These are phyloP conservation scores for Aspergillus pseudoviridinutans DNA, from an alignment of 2,329 filamentous ascomycete genomes.

Conservation along the genomic window DNA sequence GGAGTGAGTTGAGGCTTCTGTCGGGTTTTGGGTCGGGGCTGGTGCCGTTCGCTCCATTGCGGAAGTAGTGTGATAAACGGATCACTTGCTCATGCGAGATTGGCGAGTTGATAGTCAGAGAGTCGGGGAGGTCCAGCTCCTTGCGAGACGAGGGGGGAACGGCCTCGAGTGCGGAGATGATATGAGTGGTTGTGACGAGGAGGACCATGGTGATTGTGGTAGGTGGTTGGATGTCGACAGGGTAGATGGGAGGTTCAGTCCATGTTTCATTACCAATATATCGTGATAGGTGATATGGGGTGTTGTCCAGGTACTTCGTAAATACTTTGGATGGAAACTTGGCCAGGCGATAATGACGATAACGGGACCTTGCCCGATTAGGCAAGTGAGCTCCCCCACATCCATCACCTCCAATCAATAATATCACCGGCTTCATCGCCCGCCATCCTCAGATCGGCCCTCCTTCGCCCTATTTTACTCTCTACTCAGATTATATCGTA, in stretches of 20 bases:
- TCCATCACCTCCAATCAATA: background rate
- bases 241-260: background rate
- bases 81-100: constrained; percentile 43
- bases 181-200: constrained; percentile 37
- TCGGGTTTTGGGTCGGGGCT: background rate
- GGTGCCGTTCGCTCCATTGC: constrained; percentile 7
- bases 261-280: background rate
- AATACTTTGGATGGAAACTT: background rate
- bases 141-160: constrained; percentile 29
- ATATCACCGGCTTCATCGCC: constrained; percentile 6
- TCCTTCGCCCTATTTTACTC: constrained; percentile 1
- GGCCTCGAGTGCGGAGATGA: constrained; percentile 36
- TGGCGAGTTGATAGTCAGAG: constrained; percentile 26
- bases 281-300: background rate
- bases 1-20: constrained; percentile 62
- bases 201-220: constrained; percentile 35
- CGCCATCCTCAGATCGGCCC: background rate
- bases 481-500: background rate
- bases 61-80: constrained; percentile 30
- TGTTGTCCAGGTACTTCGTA: too few relatives aligned
- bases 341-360: background rate
- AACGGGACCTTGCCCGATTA: background rate
- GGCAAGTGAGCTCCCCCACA: constrained; percentile 6
- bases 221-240: background rate
- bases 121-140: constrained; percentile 32